Evolutionary conservation across 2,329 filamentous ascomycete genomes (phyloP).

Genomic region (Exserohilum rostratum): DNA sequence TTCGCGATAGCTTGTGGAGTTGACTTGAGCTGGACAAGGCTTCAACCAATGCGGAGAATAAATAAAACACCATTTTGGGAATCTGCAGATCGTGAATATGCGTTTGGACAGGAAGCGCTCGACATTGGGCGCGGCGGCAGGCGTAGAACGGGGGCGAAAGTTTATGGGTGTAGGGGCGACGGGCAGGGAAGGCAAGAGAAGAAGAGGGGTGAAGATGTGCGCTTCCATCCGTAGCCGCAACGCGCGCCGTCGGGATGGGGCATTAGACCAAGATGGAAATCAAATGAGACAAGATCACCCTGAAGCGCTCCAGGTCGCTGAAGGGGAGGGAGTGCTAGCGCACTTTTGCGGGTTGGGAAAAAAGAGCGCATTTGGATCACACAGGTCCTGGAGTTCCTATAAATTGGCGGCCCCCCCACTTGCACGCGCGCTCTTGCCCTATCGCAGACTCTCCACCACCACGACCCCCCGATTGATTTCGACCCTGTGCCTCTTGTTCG

Average conservation of each 20-base stretch:
- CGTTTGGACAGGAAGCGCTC: not conserved
- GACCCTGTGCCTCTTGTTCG: conserved; percentile 37
- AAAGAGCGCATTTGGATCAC: conserved; percentile 23
- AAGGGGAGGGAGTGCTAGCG: not conserved
- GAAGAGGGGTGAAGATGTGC: conserved; percentile 21
- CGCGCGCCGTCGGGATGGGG: conserved; percentile 20
- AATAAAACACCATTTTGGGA: not conserved
- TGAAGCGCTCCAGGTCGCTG: conserved; percentile 4
- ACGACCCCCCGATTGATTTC: conserved; percentile 26
- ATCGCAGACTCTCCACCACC: conserved; percentile 33
- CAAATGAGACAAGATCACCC: conserved; percentile 24
- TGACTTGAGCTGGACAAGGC: not conserved
- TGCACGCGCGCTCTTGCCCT: conserved; percentile 33
- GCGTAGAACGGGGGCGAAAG: conserved; percentile 6
- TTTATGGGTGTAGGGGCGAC: conserved; percentile 6
- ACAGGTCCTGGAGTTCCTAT: conserved; percentile 26
- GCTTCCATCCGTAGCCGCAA: conserved; percentile 21
- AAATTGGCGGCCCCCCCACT: conserved; percentile 35
- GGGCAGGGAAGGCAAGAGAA: conserved; percentile 19
- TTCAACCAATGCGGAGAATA: not conserved
- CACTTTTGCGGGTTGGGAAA: not conserved
- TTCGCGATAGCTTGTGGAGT: not conserved
- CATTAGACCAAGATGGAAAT: conserved; percentile 35
- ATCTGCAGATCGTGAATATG: too few relatives aligned
- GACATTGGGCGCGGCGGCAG: not conserved